Conservation (phyloP, 1,284 basidiomycete species). For the Amylostereum chailletii region DNA sequence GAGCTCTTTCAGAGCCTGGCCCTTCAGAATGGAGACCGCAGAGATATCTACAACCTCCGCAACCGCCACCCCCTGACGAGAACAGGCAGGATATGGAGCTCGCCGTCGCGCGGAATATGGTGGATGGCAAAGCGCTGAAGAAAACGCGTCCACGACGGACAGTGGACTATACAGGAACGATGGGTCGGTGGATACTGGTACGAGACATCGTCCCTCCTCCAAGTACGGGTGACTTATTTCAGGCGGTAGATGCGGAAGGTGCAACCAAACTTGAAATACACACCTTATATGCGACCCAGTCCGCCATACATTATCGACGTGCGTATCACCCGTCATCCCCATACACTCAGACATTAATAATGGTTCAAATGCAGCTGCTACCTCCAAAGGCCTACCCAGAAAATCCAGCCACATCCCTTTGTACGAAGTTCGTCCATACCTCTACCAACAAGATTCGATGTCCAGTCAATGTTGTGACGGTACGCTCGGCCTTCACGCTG, state of each 20-base stretch:
- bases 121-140: slow-evolving; percentile 74
- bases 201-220: slow-evolving; percentile 20
- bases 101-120: slow-evolving; percentile 56
- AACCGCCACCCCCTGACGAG: slow-evolving; percentile 73
- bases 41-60: slow-evolving; percentile 34
- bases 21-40: slow-evolving; percentile 32
- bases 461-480: slow-evolving; percentile 91
- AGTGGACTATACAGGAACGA: slow-evolving; percentile 87
- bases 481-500: slow-evolving; percentile 30
- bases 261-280: slow-evolving; percentile 63
- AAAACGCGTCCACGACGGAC: slow-evolving; percentile 90
- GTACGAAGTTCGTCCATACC: slow-evolving; percentile 95
- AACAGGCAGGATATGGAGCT: slow-evolving; percentile 68
- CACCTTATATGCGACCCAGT: slow-evolving; percentile 72
- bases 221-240: slow-evolving; percentile 2
- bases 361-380: slow-evolving; percentile 54
- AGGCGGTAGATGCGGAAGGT: slow-evolving; percentile 56
- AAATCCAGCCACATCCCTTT: slow-evolving; percentile 86
- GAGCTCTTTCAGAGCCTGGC: background rate
- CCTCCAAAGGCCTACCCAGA: slow-evolving; percentile 86
- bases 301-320: slow-evolving; percentile 82
- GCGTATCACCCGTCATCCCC: slow-evolving; percentile 22
- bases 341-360: slow-evolving; percentile 16
- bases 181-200: slow-evolving; percentile 80
- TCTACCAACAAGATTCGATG: slow-evolving; percentile 98